phyloP scores from a whole-genome alignment of 805 yeast species.

The Huiozyma sinensis region DNA sequence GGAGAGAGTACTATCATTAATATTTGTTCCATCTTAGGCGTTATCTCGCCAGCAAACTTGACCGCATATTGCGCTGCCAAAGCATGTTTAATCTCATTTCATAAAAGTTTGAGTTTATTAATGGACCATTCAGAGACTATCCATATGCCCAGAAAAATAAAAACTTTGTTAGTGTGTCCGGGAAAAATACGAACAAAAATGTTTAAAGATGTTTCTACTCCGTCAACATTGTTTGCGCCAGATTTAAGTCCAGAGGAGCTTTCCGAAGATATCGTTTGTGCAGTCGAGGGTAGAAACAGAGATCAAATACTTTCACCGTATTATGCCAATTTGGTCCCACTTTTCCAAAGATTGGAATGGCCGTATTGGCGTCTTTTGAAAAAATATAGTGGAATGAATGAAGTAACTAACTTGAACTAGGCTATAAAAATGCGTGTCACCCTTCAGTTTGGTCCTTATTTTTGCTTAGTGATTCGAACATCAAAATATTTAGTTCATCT shows the following conservation, averaged over 20 bases:
- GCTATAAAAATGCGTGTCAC: neutral
- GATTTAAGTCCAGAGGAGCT: slow-evolving; percentile 59
- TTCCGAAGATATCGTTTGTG: slow-evolving; percentile 45
- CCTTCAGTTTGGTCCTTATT: neutral
- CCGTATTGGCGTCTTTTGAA: slow-evolving; percentile 36
- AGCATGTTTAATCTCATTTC: slow-evolving; percentile 75
- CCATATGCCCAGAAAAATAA: slow-evolving; percentile 28
- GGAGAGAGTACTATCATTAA: slow-evolving; percentile 71
- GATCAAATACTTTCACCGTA: slow-evolving; percentile 67
- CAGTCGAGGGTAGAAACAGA: slow-evolving; percentile 48
- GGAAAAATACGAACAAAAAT: slow-evolving; percentile 74
- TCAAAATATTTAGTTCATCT: no score
- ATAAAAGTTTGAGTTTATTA: slow-evolving; percentile 69
- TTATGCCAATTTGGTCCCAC: slow-evolving; percentile 65
- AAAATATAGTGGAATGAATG: slow-evolving; percentile 52
- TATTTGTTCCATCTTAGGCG: slow-evolving; percentile 76
- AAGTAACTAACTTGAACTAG: slow-evolving; percentile 13
- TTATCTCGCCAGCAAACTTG: slow-evolving; percentile 71
- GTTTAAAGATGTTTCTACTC: slow-evolving; percentile 67
- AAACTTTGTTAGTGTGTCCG: slow-evolving; percentile 70
- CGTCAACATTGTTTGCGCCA: slow-evolving; percentile 71
- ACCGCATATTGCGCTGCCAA: slow-evolving; percentile 84
- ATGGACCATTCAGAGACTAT: slow-evolving; percentile 16
- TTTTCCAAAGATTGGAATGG: slow-evolving; percentile 64
- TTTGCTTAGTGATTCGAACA: no score